Base-by-base conservation (phyloP, 2,329 filamentous ascomycete genomes). In the Hypocrella siamensis region DNA sequence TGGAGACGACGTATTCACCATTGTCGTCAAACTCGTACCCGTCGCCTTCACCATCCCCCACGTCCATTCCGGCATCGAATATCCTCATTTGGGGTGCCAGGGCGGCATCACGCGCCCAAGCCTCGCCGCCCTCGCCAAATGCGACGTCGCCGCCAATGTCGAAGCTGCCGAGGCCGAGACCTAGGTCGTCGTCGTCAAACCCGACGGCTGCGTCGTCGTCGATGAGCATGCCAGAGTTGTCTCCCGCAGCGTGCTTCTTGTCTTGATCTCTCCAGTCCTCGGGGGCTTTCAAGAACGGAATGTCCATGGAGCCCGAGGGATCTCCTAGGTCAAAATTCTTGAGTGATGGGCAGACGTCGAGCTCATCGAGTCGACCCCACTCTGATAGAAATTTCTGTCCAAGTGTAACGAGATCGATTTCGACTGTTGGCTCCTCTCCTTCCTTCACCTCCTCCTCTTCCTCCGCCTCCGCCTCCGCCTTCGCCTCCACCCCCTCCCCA, bases 101-200 rank as follows among this genome's bases (percentile, higher is more conserved):
- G 9, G 82, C 86, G 26, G 86, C 85, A 52, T 94, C 84, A 43
- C 77, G 75, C 5, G 88, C 90, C 88, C 90, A 98, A 2, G 79
- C 83, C 52, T 98, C 90, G 40, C 90, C 90, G 37, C 90, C 90
- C 51, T 96, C 86, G 17, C 90, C 90, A 49, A 98, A 98, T 10
- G 81, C 82, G 34, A 84, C 71, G 39, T 92, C 79, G 24, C 71
- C 60, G 28, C 73, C 70, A 28, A 78, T 58, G 39, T 83, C 79
- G 32, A 83, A 83, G 29, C 69, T 77, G 27, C 75, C 81, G 24
- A 86, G 60, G 24, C 67, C 70, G 39, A 77, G 69, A 12, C 12
- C 21, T n/a, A 26, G 25, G 41, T 86, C 84, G 42, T 86, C 80
- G 24, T 60, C 57, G 26, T 61, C 58, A 42, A 93, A 92, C 9